Evolutionary conservation across 2,329 filamentous ascomycete genomes (phyloP), one percentile per base, ranked within the genome.

Genomic region (Talaromyces verruculosus): DNA sequence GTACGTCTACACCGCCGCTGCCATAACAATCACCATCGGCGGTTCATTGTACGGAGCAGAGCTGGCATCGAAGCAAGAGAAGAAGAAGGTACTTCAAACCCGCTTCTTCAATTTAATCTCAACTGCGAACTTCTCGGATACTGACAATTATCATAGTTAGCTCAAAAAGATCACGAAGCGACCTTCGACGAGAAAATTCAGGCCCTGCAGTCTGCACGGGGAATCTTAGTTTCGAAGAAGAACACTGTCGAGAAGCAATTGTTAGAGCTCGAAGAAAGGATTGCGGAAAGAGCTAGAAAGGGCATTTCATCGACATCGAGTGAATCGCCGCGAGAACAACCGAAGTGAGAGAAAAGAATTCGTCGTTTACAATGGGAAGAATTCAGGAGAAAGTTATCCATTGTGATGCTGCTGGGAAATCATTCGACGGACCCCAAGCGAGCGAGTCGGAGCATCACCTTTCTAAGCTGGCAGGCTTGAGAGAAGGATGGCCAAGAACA

Each of bases 1-100:
- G 17, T 78, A 84, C 65, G 78, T 87, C 19, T 74, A 87, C 69
- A 86, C 87, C 1, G 82, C 79, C 41, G 81, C 83, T 2, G 81
- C 88, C 19, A 81, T 84, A 10, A 81, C 84, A 17, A 82, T 87
- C 57, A 87, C 86, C 1, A 83, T 84, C 6, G 82, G 82, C 1
- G 87, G 87, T 61, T 81, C 85, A 5, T 80, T 84, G 68, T 88
- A 87, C 70, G 87, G 87, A 28, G 87, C 87, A 22, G 82, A 83
- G 6, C 69, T 89, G 67, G 88, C 88, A 73, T 83, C 80, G 3
- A 75, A 81, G 37, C 78, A 82, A 68, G 83, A 88, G 60, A 74
- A 78, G 43, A 79, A 80, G 64, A 75, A 86, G 79, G 86, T 88
- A 76, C 22, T 58, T 25, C 3, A 17, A 30, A 51, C 13, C 22